Evolutionary conservation across 805 yeast genomes (phyloP).

Genomic region (Nadsonia fulvescens): DNA sequence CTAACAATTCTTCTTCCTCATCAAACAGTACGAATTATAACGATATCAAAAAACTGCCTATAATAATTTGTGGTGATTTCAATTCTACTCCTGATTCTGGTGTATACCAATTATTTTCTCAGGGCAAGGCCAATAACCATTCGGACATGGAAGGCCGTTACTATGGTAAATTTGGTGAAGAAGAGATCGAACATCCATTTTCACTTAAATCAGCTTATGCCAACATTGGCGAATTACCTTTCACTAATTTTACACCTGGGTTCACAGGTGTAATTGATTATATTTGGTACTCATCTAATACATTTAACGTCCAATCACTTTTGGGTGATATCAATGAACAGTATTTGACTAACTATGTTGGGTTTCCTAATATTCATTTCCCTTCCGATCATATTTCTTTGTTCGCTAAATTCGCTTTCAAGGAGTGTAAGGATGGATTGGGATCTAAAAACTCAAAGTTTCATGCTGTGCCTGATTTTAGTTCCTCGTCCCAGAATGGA

Average conservation of each 20-base stretch:
- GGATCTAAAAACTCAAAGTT: too few species aligned
- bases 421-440: constrained; percentile 13
- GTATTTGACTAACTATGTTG: constrained; percentile 61
- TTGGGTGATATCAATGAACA: constrained; percentile 70
- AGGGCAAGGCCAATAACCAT: constrained; percentile 66
- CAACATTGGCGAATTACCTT: constrained; percentile 73
- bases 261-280: constrained; percentile 90
- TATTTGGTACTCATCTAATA: constrained; percentile 78
- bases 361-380: constrained; percentile 83
- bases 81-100: constrained; percentile 79
- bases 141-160: constrained; percentile 69
- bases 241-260: constrained; percentile 85
- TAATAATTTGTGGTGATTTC: constrained; percentile 87
- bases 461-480: too few species aligned
- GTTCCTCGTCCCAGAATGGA: too few species aligned
- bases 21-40: constrained; percentile 19
- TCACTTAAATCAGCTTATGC: constrained; percentile 74
- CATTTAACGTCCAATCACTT: constrained; percentile 69
- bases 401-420: constrained; percentile 58
- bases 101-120: constrained; percentile 74
- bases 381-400: constrained; percentile 94
- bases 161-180: constrained; percentile 77
- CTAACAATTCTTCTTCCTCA: constrained; percentile 11
- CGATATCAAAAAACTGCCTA: constrained; percentile 39
- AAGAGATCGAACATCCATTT: constrained; percentile 70